Evolutionary conservation across 2,329 filamentous ascomycete genomes (phyloP), one percentile per base, ranked within the genome.

Genomic region (Pseudogymnoascus sp.): DNA sequence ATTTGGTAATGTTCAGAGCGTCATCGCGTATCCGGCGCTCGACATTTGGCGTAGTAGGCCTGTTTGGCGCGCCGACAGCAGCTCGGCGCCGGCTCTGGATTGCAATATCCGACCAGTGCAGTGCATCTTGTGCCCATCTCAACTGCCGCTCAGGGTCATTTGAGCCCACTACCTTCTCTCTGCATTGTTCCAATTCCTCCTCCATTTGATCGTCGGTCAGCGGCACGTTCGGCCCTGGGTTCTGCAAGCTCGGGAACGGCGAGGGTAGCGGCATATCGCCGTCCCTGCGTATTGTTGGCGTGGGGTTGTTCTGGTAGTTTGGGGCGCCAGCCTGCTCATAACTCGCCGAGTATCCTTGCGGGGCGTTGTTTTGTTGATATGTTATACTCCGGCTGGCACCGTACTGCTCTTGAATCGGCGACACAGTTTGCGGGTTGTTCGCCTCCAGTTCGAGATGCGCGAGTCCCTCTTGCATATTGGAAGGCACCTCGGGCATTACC

Each of bases 141-240:
- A 99, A 83, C 78, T 99, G 94, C 86, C 96, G 95, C 69, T 95
- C 88, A 59, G 95, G 91, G 73, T 99, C 92, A 71, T 95, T 95
- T 55, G 92, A 96, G 72, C 92, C 91, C 66, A 99, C 81, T 37
- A 97, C 93, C 64, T 89, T 84, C 65, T 89, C 78, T 62, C 93
- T 86, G 35, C 92, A 91, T 72, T 87, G 88, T 78, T 95, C 94
- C 61, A 99, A 77, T 59, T 91, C 92, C 31, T 89, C 86, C 75
- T 97, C 94, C 76, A 95, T 92, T 72, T 97, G 91, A 68, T 97
- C 92, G 75, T 97, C 92, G 63, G 91, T 92, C 1, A 91, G 91
- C 11, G 94, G 94, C 19, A 99, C 89, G 74, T 96, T 95, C 63
- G 92, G 88, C 60, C 91, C 90, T 14, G 83, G 84, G 68, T 87